Base-by-base conservation (phyloP, 768 basidiomycete species). In the Tulasnella sp. region DNA sequence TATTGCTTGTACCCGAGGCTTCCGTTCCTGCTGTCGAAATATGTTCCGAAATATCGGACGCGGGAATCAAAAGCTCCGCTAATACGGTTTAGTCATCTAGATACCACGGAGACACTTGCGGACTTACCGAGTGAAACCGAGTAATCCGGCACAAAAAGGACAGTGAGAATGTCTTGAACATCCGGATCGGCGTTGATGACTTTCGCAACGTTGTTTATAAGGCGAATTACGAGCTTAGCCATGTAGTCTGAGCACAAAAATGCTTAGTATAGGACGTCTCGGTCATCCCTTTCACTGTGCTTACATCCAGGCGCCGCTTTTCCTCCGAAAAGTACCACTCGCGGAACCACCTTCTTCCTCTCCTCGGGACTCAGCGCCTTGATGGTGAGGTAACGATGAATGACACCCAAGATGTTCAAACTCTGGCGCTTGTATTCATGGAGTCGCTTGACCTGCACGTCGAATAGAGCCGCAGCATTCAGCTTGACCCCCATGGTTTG, bases 21-120 rank as follows among this genome's bases (percentile, higher is more conserved):
- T 98, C 96, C 2, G 97, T 98, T 50, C 97, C 97, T 3, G 97
- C 98, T 20, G 97, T 99, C 34, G 95, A 96, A 86, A 99, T 98
- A 86, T 99, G 97, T 85, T 98, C 95, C 81, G 92, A 93, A 87
- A 98, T 94, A 85, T 99, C 96, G 41, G 94, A 93, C 18, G 97
- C 94, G n/a, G 94, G 94, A 81, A 96, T 94, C 83, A 96, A 88
- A 34, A 96, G 87, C 84, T 96, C 94, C 0, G 94, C 93, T 72
- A 94, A 86, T 54, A 94, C 12, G 34, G 73, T 48, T 28, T 79
- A 31, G 14, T 50, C 16, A 0, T 64, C 20, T 77, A 75, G 31
- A 69, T 72, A 50, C 40, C 2, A 41, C 50, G 18, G 20, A 9
- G 31, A 28, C 28, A 77, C 72, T 0, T 9, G 11, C 24, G 54